Evolutionary conservation across 805 yeast genomes (phyloP), one percentile per base, ranked within the genome.

Genomic region (Suhomyces tanzawaensis): DNA sequence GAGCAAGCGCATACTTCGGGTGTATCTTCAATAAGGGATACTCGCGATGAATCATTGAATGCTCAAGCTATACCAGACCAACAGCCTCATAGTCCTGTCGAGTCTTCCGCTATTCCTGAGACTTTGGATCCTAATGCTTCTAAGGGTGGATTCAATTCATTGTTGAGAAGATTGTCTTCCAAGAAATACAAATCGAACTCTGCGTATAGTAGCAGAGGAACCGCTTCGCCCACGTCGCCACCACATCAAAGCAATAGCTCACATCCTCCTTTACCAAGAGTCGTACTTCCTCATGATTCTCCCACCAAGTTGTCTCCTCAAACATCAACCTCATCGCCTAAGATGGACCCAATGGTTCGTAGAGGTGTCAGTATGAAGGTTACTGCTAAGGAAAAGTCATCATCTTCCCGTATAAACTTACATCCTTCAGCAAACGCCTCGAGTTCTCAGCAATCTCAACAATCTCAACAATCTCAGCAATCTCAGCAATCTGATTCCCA

Each of bases 291-390:
- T 3, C 29, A 30, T 11, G 42, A 37, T 19, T 40, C 50, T 15
- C 41, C 50, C 7, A 34, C 35, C 5, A 30, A 24, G 16, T 36
- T 44, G 12, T 46, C 55, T 12, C 52, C 46, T 2, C 53, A 42
- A 28, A 34, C 33, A 3, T 41, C 52, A 4, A 25, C 22, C 25
- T 29, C 43, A n/a, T 44, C 54, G 4, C 16, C 43, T 18, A 52
- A 47, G 39, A 51, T 40, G n/a, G 74, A 69, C 37, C 71, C 72
- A 28, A 48, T 66, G 64, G 74, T 77, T 32, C 80, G 81, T 50
- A 73, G 82, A 49, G 81, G 80, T 46, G 81, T 77, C 7, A 74
- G 80, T 52, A 69, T 77, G 74, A 77, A 74, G 51, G 72, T 77
- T n/a, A 77, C 82, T 1, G 72, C 78, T 11, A 75, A 71, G 49